Evolutionary conservation across 768 basidiomycete genomes (phyloP).

Genomic region (Leccinum pellstonianum): DNA sequence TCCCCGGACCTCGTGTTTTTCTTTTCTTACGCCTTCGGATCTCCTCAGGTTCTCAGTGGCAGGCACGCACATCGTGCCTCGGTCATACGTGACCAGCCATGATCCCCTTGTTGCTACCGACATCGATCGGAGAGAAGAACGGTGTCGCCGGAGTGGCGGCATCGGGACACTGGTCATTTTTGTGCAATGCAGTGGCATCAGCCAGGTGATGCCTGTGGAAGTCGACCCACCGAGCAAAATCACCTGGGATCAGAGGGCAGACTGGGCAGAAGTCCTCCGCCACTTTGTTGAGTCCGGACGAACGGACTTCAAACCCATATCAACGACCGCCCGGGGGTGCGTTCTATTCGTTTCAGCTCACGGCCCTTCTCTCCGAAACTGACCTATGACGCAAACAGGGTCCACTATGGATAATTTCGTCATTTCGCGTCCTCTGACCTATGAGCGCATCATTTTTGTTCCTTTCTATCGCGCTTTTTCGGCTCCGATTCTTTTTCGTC

Average conservation of each 20-base stretch:
- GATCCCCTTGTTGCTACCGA: conserved; percentile 76
- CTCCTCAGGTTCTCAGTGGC: conserved; percentile 62
- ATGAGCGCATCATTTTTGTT: conserved; percentile 12
- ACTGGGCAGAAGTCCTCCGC: conserved; percentile 67
- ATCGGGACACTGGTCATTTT: conserved; percentile 74
- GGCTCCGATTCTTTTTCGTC: neutral
- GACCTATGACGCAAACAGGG: conserved; percentile 25
- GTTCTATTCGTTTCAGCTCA: conserved; percentile 27
- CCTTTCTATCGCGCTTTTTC: conserved; percentile 5
- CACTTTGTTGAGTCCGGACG: conserved; percentile 73
- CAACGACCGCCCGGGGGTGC: conserved; percentile 72
- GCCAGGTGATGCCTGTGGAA: conserved; percentile 85
- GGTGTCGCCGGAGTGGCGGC: conserved; percentile 72
- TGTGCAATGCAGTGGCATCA: conserved; percentile 72
- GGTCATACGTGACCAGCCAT: conserved; percentile 59
- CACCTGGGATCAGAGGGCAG: conserved; percentile 70
- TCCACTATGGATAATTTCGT: conserved; percentile 42
- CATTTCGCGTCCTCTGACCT: neutral
- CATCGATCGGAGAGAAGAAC: conserved; percentile 76
- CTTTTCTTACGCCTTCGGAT: conserved; percentile 18
- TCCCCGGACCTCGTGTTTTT: conserved; percentile 20
- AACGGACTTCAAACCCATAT: conserved; percentile 81
- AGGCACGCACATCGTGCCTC: conserved; percentile 68
- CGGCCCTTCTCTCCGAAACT: conserved; percentile 7
- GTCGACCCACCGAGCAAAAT: conserved; percentile 77